A percentile compares a stretch with the other conserved stretches of the same genome.
Evolutionary conservation across 768 basidiomycete species (phyloP).

Genomic region (Calocybe indica): DNA sequence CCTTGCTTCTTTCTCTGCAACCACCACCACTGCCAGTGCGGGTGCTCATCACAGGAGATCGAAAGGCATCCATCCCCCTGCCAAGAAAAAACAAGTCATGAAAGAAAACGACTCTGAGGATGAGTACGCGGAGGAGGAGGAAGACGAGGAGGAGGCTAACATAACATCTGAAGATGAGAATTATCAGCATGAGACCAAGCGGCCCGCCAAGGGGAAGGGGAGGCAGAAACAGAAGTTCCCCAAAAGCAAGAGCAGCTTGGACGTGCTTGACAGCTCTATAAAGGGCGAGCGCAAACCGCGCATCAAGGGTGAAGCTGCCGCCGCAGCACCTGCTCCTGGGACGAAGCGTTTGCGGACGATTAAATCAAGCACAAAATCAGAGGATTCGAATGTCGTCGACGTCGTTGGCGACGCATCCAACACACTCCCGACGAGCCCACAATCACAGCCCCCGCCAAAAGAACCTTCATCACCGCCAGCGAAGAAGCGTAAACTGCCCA

Average conservation of each 20-base stretch:
- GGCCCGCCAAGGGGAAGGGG: conserved; percentile 12
- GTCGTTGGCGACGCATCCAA: conserved; percentile 15
- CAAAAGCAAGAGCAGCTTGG: conserved; percentile 6
- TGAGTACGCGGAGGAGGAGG: conserved; percentile 6
- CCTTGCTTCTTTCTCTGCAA: conserved; percentile 1
- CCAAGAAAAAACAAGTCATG: conserved; percentile 11
- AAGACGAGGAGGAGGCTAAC: conserved; percentile 13
- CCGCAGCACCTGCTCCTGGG: conserved; percentile 15
- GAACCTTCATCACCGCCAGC: conserved; percentile 24
- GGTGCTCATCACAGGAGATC: conserved; percentile 1
- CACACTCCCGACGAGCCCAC: neutral
- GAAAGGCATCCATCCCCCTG: conserved; percentile 5
- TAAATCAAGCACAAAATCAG: conserved; percentile 17
- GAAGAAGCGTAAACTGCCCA: conserved; percentile 47
- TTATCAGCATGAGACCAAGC: conserved; percentile 2
- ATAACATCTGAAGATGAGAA: conserved; percentile 7
- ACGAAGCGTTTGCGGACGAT: conserved; percentile 26
- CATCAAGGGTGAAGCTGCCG: conserved; percentile 32
- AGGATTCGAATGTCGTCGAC: conserved; percentile 29
- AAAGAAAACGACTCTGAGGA: conserved; percentile 22
- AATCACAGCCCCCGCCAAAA: conserved; percentile 10
- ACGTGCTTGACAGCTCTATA: neutral
- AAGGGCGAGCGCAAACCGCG: conserved; percentile 24
- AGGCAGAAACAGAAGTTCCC: conserved; percentile 19
- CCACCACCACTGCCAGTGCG: neutral